Conservation (phyloP, 1,284 basidiomycete genomes). For the Malassezia obtusa region DNA sequence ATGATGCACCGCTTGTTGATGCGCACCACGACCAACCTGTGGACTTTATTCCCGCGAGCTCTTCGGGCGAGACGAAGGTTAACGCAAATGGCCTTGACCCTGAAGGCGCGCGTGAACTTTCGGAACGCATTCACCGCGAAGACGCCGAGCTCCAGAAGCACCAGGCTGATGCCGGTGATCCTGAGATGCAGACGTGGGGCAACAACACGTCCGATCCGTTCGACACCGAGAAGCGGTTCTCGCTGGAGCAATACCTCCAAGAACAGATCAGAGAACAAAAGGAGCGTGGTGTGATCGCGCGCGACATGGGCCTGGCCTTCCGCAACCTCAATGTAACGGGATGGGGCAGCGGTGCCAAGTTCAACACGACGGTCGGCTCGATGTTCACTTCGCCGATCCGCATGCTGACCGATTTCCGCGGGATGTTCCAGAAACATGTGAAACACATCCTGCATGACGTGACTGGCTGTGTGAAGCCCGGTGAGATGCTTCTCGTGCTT, state of each 20-base stretch:
- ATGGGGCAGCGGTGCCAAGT: slow-evolving; percentile 26
- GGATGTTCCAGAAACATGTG: slow-evolving; percentile 23
- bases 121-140: not conserved
- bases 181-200: slow-evolving; percentile 1
- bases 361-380: slow-evolving; percentile 22
- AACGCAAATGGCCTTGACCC: not conserved
- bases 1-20: not conserved
- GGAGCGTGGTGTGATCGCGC: slow-evolving; percentile 19
- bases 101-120: not conserved
- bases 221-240: slow-evolving; percentile 35
- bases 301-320: slow-evolving; percentile 28
- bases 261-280: slow-evolving; percentile 28
- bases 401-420: slow-evolving; percentile 15
- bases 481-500: slow-evolving; percentile 43
- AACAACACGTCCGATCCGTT: slow-evolving; percentile 5
- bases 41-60: not conserved
- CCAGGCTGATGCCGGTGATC: not conserved
- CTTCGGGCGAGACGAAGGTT: not conserved
- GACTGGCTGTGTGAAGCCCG: slow-evolving; percentile 34
- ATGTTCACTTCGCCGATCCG: slow-evolving; percentile 23
- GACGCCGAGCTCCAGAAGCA: not conserved
- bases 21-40: not conserved
- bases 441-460: slow-evolving; percentile 32
- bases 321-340: slow-evolving; percentile 27
- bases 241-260: slow-evolving; percentile 43